Conservation (phyloP, 73 alveolate species). For the Tetrahymena borealis region DNA sequence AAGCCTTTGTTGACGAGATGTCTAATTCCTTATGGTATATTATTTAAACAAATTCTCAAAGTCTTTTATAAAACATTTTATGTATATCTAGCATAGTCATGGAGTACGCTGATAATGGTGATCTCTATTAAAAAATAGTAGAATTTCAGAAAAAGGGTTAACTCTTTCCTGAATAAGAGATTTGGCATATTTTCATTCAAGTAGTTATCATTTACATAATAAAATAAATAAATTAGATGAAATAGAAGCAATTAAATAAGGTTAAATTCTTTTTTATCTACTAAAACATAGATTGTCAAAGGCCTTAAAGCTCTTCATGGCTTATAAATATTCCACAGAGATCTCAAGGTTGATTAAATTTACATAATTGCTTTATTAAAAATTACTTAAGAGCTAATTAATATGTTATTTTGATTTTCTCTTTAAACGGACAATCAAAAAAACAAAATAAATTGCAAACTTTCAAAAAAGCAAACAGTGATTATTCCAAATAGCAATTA, state of each 20-base stretch:
- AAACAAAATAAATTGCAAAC: background rate
- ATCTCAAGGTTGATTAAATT: constrained; percentile 33
- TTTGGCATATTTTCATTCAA: constrained; percentile 80
- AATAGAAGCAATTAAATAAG: no score
- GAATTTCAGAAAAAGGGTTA: constrained; percentile 65
- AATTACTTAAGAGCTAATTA: background rate
- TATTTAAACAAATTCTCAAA: background rate
- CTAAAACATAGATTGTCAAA: constrained; percentile 4
- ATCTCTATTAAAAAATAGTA: constrained; percentile 73
- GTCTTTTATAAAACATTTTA: background rate
- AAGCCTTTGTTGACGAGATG: constrained; percentile 28
- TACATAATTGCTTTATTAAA: background rate
- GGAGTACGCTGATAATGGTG: constrained; percentile 93
- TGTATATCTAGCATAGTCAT: constrained; percentile 66
- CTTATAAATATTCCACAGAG: constrained; percentile 42
- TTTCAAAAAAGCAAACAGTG: background rate
- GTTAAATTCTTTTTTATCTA: no score
- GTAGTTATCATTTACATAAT: no score
- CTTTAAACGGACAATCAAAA: background rate
- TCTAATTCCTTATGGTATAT: constrained; percentile 1
- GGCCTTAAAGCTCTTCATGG: constrained; percentile 43
- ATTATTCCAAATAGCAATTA: no score
- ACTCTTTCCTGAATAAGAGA: constrained; percentile 71
- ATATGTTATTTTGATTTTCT: background rate
- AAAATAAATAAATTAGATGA: no score